Evolutionary conservation across 2,329 filamentous ascomycete genomes (phyloP), one percentile per base, ranked within the genome.

Genomic region (Aspergillus fijiensis): DNA sequence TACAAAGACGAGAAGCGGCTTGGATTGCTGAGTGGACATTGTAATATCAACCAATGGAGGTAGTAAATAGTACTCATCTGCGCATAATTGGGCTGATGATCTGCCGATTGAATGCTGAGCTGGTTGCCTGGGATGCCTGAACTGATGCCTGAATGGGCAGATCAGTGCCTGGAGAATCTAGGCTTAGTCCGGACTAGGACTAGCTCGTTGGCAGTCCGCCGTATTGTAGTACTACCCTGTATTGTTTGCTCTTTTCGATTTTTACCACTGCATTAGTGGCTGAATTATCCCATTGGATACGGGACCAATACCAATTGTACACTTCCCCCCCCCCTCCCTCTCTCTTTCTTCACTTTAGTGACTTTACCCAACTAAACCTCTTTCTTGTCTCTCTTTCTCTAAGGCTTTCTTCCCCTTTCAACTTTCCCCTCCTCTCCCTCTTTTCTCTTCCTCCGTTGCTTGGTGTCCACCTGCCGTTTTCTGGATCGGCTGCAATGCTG

Each of bases 401-500:
- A 49, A 21, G 35, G 9, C 42, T 27, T 31, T 31, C 52, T 47
- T 29, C 39, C 42, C 27, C 39, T 27, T 49, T 45, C 39, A 45
- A 45, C 39, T 45, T 45, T 7, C 39, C 39, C 47, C 54, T 49
- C 45, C 25, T 27, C 27, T 42, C 35, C 35, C 42, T 58, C 31
- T 49, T 35, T 19, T 39, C 25, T 50, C 57, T 58, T 55, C 58
- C 60, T 62, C 42, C 60, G 60, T 51, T 54, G 50, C 57, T 55
- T 58, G 27, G 27, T 59, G 65, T 48, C 47, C 42, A 11, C 52
- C 52, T 27, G 52, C 52, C 39, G 52, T 39, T 55, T 58, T 51
- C 59, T 61, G 61, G 59, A 47, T 50, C 57, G 59, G 68, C 62
- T 68, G 67, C 61, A 63, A 69, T 70, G 69, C 67, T 68, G 67